These are phyloP conservation scores for Perilla frutescens DNA, from an alignment of 257 asterid genomes.

Conservation along the genomic window DNA sequence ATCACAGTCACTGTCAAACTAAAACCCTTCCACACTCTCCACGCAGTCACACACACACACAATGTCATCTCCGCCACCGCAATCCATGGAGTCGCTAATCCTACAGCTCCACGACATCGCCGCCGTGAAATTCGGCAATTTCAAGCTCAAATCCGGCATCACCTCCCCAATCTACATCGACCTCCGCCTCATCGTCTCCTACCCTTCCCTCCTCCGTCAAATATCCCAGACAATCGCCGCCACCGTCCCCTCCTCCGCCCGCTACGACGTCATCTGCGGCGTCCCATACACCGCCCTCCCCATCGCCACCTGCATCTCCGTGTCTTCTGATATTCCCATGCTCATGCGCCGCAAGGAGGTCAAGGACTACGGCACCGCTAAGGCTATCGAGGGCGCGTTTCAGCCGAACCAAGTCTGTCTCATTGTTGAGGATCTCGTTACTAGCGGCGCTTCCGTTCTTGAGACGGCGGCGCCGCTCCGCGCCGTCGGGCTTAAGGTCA, in stretches of 20 bases:
- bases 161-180: slow-evolving; percentile 93
- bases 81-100: slow-evolving; percentile 75
- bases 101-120: slow-evolving; percentile 87
- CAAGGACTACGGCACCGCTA: slow-evolving; percentile 88
- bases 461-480: slow-evolving; percentile 94
- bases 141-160: slow-evolving; percentile 96
- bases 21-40: slow-evolving; percentile 25
- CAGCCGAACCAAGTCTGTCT: slow-evolving; percentile 61
- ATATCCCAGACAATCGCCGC: slow-evolving; percentile 70
- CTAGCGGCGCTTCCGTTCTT: slow-evolving; percentile 92
- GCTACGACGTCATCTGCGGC: slow-evolving; percentile 83
- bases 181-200: slow-evolving; percentile 92
- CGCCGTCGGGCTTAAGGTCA: slow-evolving; percentile 75
- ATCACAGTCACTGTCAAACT: slow-evolving; percentile 4
- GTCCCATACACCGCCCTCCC: slow-evolving; percentile 98
- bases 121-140: slow-evolving; percentile 95
- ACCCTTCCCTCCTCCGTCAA: slow-evolving; percentile 77
- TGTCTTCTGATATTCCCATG: slow-evolving; percentile 70
- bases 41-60: neutral
- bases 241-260: slow-evolving; percentile 63
- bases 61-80: slow-evolving; percentile 41
- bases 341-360: slow-evolving; percentile 96
- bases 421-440: slow-evolving; percentile 90
- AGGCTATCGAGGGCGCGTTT: slow-evolving; percentile 86
- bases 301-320: slow-evolving; percentile 86